Percentiles rank a stretch among this genome's conserved stretches.
These are phyloP conservation scores for Geotrichum citri-aurantii DNA, from an alignment of 1,139 yeast species.

Conservation along the genomic window DNA sequence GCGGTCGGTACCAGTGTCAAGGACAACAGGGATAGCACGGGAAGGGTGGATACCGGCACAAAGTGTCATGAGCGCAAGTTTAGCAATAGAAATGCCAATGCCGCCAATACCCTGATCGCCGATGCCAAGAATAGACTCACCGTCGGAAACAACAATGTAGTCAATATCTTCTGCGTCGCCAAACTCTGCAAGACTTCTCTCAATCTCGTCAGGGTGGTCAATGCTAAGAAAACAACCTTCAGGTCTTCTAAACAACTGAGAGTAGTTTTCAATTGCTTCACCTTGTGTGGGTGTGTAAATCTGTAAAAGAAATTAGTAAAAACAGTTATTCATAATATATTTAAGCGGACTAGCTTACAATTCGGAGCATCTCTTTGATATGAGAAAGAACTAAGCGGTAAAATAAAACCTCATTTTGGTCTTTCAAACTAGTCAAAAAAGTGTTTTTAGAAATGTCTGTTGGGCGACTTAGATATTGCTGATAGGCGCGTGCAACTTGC, in stretches of 20 bases:
- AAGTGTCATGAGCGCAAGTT: conserved; percentile 86
- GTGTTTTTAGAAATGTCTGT: conserved; percentile 89
- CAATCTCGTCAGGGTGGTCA: conserved; percentile 49
- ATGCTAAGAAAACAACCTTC: conserved; percentile 93
- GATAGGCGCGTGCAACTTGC: conserved; percentile 89
- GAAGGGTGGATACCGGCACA: conserved; percentile 98
- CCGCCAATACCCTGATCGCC: conserved; percentile 99
- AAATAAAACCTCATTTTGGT: conserved; percentile 73
- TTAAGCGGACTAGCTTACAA: conserved; percentile 29
- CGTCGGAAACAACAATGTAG: conserved; percentile 89
- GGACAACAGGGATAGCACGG: conserved; percentile 79
- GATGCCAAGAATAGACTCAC: conserved; percentile 93
- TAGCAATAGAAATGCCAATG: conserved; percentile 84
- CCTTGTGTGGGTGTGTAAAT: conserved; percentile 98
- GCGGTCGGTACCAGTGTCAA: conserved; percentile 92
- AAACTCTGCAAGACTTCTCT: conserved; percentile 54
- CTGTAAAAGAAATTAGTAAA: not conserved
- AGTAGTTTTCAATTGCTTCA: conserved; percentile 90
- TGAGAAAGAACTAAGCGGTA: conserved; percentile 83
- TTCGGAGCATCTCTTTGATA: conserved; percentile 83
- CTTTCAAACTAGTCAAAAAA: conserved; percentile 85
- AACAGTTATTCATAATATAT: not conserved
- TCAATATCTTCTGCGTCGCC: conserved; percentile 90
- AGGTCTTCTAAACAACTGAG: conserved; percentile 87
- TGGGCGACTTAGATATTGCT: conserved; percentile 68